Percentiles rank a stretch among this genome's conserved stretches.
phyloP scores from a whole-genome alignment of 495 filamentous ascomycete species.

The Lophiotrema nucula region DNA sequence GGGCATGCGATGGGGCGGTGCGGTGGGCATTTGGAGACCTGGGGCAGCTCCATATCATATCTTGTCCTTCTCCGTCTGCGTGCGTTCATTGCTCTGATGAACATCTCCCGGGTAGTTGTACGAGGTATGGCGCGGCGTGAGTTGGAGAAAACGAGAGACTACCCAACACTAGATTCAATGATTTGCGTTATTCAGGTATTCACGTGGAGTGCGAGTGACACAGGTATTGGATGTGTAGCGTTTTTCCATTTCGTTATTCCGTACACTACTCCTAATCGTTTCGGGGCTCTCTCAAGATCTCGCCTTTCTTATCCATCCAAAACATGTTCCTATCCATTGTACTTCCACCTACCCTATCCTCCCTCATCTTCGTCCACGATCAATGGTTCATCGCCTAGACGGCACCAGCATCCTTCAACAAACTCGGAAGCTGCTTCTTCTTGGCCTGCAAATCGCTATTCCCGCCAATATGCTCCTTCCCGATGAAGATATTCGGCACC shows the following conservation, averaged over 20 bases:
- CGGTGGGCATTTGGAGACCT: neutral
- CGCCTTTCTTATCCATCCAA: no score
- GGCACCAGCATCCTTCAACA: conserved; percentile 68
- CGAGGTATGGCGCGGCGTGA: conserved; percentile 1
- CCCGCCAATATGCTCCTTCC: conserved; percentile 81
- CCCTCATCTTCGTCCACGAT: no score
- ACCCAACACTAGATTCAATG: conserved; percentile 21
- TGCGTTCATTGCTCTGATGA: conserved; percentile 2
- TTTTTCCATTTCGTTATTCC: no score
- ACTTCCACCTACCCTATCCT: no score
- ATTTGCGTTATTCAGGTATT: conserved; percentile 6
- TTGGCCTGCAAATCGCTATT: conserved; percentile 86
- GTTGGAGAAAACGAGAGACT: conserved; percentile 5
- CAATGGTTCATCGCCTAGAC: no score
- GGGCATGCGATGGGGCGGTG: conserved; percentile 8
- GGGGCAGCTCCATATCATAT: conserved; percentile 3
- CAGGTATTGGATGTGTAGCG: no score
- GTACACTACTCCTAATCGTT: no score
- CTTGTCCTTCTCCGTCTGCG: conserved; percentile 8
- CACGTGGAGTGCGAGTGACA: no score
- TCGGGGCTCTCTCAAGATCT: no score
- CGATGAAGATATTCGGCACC: conserved; percentile 95
- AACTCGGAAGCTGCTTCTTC: conserved; percentile 53
- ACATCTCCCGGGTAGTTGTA: conserved; percentile 3
- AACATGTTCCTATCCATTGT: no score